Base-by-base conservation (phyloP, 257 asterid genomes). In the Buddleja alternifolia region DNA sequence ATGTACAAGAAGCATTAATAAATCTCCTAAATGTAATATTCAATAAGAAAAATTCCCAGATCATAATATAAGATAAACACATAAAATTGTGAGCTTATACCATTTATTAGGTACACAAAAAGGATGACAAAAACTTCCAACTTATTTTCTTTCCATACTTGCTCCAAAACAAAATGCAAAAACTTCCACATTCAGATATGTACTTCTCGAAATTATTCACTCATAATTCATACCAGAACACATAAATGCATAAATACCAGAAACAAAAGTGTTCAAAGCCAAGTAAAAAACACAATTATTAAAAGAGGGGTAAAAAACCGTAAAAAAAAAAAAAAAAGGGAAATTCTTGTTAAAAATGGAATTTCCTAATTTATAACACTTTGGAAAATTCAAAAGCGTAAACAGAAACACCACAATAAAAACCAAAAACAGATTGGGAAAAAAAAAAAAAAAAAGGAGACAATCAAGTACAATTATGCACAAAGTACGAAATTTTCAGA, bases 381-480 rank as follows among this genome's bases (percentile, higher is more conserved):
- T 52, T 11, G 20, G 29, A 8, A 36, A 68, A 57, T 73, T 29
- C 23, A 46, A 63, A 40, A 23, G 56, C 66, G 16, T 55, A 59
- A 40, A 41, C n/a, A 7, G 36, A 66, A 8, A 14, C 66, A n/a
- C 41, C 57, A 39, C 53, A 29, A 57, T 15, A 72, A 72, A 62
- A 48, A 63, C 55, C 15, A 44, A 25, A 68, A 70, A n/a, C 11
- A 25, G 16, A 21, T 36, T 45, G 5, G 25, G 9, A 0, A 39
- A 1, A 4, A 21, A 29, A 34, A 19, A 36, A 19, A 46, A 24
- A n/a, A 29, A 20, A 40, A 64, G 41, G 20, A 39, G 37, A 32
- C 29, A 78, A 70, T 46, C 59, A 59, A 42, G 72, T 66, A 47
- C 70, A 62, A 74, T 70, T 23, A 53, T 20, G 60, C 60, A 63